These are phyloP conservation scores for Solanum etuberosum DNA, from an alignment of 257 asterid genomes.

Conservation along the genomic window DNA sequence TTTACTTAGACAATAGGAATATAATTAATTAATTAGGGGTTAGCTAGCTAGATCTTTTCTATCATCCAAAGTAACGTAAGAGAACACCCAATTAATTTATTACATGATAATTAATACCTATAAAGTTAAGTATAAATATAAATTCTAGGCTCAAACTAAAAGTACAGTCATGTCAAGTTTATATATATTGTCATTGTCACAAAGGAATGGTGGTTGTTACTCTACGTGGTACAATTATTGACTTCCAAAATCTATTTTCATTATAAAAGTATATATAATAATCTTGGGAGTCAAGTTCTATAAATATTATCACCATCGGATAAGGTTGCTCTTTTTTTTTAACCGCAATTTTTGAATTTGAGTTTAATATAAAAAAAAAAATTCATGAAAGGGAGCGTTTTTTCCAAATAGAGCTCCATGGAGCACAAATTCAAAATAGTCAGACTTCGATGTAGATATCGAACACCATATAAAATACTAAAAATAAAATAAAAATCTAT, in stretches of 20 bases:
- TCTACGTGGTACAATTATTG: background rate
- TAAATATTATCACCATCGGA: too few relatives aligned
- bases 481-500: too few relatives aligned
- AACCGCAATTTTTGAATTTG: too few relatives aligned
- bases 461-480: too few relatives aligned
- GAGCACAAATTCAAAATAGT: too few relatives aligned
- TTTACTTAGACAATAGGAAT: background rate
- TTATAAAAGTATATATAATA: too few relatives aligned
- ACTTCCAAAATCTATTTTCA: background rate
- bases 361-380: too few relatives aligned
- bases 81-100: background rate
- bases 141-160: background rate
- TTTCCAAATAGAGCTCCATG: too few relatives aligned
- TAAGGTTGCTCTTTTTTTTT: background rate
- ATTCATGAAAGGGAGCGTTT: background rate
- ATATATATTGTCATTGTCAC: background rate
- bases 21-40: background rate
- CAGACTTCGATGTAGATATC: too few relatives aligned
- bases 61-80: background rate
- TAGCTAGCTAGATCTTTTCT: background rate
- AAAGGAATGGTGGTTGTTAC: background rate
- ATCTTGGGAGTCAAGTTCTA: too few relatives aligned
- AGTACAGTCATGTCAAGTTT: background rate
- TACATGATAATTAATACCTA: background rate
- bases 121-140: background rate